Evolutionary conservation across 805 yeast genomes (phyloP).

Genomic region (Komagataella populi): DNA sequence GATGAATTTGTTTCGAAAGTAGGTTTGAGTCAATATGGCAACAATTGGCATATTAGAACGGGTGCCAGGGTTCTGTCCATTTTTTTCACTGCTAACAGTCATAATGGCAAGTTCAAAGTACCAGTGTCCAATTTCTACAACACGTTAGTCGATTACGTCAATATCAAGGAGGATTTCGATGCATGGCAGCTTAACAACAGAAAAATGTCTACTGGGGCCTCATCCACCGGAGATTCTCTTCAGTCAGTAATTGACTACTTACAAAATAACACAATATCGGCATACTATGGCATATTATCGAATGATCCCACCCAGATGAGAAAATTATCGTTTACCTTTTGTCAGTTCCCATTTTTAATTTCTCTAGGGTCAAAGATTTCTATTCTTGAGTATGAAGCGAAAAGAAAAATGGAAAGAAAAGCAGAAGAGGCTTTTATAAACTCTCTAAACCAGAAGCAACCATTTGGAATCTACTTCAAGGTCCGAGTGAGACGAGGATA

Average conservation of each 20-base stretch:
- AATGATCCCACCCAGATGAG: constrained; percentile 4
- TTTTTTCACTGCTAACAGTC: constrained; percentile 37
- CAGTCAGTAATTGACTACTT: constrained; percentile 32
- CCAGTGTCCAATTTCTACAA: constrained; percentile 52
- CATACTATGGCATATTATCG: constrained; percentile 20
- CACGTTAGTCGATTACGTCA: constrained; percentile 66
- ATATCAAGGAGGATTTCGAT: constrained; percentile 69
- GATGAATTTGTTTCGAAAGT: constrained; percentile 10
- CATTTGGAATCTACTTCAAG: constrained; percentile 49
- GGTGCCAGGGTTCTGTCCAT: constrained; percentile 48
- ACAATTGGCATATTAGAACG: constrained; percentile 70
- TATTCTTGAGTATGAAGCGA: constrained; percentile 71
- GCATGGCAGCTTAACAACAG: constrained; percentile 51
- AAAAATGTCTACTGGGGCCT: neutral
- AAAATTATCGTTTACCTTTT: constrained; percentile 36
- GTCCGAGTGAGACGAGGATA: constrained; percentile 54
- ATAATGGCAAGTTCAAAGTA: constrained; percentile 16
- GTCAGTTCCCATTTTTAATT: constrained; percentile 74
- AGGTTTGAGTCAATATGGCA: constrained; percentile 47
- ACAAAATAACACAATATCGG: constrained; percentile 17
- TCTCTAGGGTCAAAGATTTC: constrained; percentile 75
- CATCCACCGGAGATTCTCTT: constrained; percentile 10
- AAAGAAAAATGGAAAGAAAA: constrained; percentile 66
- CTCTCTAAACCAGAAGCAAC: constrained; percentile 48
- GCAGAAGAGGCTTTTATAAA: constrained; percentile 83